Base-by-base conservation (phyloP, 148 eudicot genomes). In the Spergularia marina region DNA sequence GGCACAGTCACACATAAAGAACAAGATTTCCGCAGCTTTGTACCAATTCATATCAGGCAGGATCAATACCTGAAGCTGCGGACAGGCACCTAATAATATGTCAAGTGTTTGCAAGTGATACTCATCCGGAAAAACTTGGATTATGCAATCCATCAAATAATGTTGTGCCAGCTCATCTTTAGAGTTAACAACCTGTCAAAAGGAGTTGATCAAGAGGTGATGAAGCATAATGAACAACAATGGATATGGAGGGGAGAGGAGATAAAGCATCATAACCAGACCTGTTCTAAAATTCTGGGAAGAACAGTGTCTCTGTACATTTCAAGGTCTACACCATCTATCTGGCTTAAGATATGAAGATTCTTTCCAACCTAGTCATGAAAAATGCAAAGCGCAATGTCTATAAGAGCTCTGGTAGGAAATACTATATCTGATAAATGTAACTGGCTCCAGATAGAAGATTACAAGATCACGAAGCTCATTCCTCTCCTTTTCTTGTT, bases 381-480 rank as follows among this genome's bases (percentile, higher is more conserved):
- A 78, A 68, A 73, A 74, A 70, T 76, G 59, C 72, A 80, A 66
- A 83, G 67, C 69, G 59, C 64, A 78, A 55, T 57, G 68, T 47
- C 55, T 65, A 23, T 75, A 53, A 68, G 73, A 72, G n/a, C 20
- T 47, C 69, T 15, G 74, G 53, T 8, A 69, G 4, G 61, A 78
- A 39, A 17, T 21, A 61, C 52, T 72, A 40, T 16, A 73, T 52
- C 52, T 44, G 63, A 71, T 78, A 69, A 73, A 83, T 76, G 66
- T 44, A 77, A 86, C 78, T 83, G 74, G 85, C 87, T 76, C 79
- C 81, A 68, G 79, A 51, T 70, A 72, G 57, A 71, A 41, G 66
- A 84, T 89, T 92, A 95, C 99, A 70, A 95, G 97, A 84, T 95
- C 99, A 51, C 99, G 94, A 77, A 95, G 94, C 93, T 92, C 99